phyloP scores from a whole-genome alignment of 179 eudicot species.

The Beta corolliflora region DNA sequence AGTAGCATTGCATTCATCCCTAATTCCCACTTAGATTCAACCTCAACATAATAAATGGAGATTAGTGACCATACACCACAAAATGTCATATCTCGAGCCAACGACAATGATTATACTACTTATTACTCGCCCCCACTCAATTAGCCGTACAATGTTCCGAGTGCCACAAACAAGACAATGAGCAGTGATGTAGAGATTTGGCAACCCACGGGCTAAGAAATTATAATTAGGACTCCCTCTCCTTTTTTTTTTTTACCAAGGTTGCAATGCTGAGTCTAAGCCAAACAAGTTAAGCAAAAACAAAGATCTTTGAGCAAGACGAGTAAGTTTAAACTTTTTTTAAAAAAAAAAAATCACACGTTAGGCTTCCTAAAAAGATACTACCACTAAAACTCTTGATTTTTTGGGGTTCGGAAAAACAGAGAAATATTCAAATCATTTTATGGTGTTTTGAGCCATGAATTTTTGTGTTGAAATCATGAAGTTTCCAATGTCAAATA shows the following conservation, averaged over 20 bases:
- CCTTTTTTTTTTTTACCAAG: background rate
- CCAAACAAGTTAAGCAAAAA: background rate
- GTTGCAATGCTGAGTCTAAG: background rate
- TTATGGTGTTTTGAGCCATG: background rate
- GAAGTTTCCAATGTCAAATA: background rate
- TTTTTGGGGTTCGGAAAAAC: background rate
- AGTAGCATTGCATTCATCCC: slow-evolving; percentile 27
- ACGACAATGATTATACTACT: slow-evolving; percentile 12
- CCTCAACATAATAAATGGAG: slow-evolving; percentile 21
- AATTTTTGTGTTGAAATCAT: background rate
- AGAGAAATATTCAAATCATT: background rate
- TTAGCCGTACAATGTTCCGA: background rate
- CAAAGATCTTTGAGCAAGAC: slow-evolving; percentile 16
- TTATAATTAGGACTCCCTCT: background rate
- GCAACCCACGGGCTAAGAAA: background rate
- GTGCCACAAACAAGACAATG: background rate
- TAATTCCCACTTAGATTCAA: slow-evolving; percentile 9
- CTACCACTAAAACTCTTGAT: background rate
- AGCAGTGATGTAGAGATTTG: background rate
- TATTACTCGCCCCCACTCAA: slow-evolving; percentile 13
- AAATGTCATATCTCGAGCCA: slow-evolving; percentile 7
- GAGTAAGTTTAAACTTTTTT: background rate
- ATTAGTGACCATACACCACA: slow-evolving; percentile 24
- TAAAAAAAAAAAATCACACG: background rate
- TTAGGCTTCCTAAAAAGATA: background rate